Evolutionary conservation across 257 asterid species (phyloP).

Genomic region (Solanum lignicaule): DNA sequence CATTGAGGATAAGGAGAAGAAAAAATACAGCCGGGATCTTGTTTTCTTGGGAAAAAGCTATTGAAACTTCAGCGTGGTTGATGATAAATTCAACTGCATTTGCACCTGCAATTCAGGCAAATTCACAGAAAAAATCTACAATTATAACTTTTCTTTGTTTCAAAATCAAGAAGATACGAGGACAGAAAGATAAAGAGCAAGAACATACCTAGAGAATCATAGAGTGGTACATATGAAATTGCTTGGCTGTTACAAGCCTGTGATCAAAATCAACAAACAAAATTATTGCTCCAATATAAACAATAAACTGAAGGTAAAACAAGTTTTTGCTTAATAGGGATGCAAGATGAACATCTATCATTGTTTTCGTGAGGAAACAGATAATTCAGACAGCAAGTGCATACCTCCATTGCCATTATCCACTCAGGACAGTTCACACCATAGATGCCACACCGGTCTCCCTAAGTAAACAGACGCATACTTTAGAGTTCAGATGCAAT

Average conservation of each 20-base stretch:
- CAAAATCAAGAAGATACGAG: not conserved
- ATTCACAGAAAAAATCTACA: not conserved
- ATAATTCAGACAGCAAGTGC: not conserved
- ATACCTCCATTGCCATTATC: conserved; percentile 90
- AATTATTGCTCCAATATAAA: not conserved
- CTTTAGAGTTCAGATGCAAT: not conserved
- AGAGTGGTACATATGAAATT: conserved; percentile 71
- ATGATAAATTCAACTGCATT: conserved; percentile 92
- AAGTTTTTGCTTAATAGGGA: not conserved
- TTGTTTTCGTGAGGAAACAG: not conserved
- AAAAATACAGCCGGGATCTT: conserved; percentile 49
- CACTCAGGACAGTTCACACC: conserved; percentile 84
- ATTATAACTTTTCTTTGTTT: not conserved
- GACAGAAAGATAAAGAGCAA: not conserved
- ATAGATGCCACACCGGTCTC: conserved; percentile 80
- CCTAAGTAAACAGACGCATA: conserved; percentile 27
- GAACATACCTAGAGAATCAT: conserved; percentile 77
- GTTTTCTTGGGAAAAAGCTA: conserved; percentile 71
- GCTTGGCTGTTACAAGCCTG: conserved; percentile 90
- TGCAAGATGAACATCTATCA: not conserved
- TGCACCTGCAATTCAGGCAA: conserved; percentile 44
- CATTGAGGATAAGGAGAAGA: not conserved
- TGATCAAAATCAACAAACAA: conserved; percentile 3
- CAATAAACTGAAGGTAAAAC: not conserved
- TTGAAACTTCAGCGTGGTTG: conserved; percentile 84